Evolutionary conservation across 2,329 filamentous ascomycete genomes (phyloP), one percentile per base, ranked within the genome.

Genomic region (Fusarium compactum): DNA sequence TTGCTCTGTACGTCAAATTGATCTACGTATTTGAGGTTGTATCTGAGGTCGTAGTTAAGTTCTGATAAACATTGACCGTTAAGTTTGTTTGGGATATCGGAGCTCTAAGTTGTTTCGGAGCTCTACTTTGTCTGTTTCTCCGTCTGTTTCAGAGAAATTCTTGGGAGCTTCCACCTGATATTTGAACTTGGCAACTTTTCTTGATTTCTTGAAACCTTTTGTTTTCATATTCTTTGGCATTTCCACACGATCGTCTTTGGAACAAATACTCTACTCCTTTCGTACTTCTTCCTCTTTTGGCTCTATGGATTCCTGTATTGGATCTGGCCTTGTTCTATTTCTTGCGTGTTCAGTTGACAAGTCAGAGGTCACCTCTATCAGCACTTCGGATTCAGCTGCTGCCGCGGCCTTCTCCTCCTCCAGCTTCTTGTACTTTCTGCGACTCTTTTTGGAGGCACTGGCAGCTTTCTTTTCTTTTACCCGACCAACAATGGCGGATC

Each of bases 371-470:
- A 48, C 15, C 38, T 46, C 16, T 48, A 46, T 16, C 25, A 29
- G 61, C 16, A 25, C 38, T 29, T 54, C 47, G 11, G 51, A 9
- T 38, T 20, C 24, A 18, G 22, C 32, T 15, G 51, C 34, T 30
- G 29, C 34, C 14, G 46, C 47, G 62, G 70, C 76, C 71, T 84
- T 85, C 50, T 82, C 85, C 64, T 86, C 86, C 6, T 84, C 86
- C 3, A 93, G 79, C 76, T 85, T 85, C 65, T 85, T 85, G 76
- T 95, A 95, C 80, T 97, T 97, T 74, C 93, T 86, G 75, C 90
- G 87, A 58, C 88, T 90, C 86, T 98, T 98, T 82, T 98, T 97
- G 8, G 84, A 86, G 24, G 88, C 88, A 78, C 94, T 96, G 30
- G 90, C 92, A 75, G 92, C 90, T 81, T 88, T 92, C 82, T 87